phyloP scores from a whole-genome alignment of 2,329 filamentous ascomycete species.

The Claviceps purpurea region DNA sequence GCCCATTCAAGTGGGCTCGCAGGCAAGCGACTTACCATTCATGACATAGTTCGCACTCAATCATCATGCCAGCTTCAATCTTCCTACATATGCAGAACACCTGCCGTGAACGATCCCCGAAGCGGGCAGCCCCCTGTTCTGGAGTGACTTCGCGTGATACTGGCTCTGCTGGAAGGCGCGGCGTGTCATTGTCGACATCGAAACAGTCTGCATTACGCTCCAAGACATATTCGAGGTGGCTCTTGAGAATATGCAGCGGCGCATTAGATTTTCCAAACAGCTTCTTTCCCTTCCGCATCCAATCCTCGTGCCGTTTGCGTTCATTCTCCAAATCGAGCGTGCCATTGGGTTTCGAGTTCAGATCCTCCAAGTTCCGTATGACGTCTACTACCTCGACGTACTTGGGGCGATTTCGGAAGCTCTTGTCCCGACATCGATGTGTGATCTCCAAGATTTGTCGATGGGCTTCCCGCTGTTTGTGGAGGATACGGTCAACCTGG shows the following conservation, averaged over 20 bases:
- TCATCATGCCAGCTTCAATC: slow-evolving; percentile 96
- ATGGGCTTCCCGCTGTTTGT: slow-evolving; percentile 91
- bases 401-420: slow-evolving; percentile 67
- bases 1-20: slow-evolving; percentile 2
- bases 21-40: slow-evolving; percentile 59
- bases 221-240: slow-evolving; percentile 85
- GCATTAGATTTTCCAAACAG: slow-evolving; percentile 97
- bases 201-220: slow-evolving; percentile 87
- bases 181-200: slow-evolving; percentile 71
- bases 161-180: slow-evolving; percentile 80
- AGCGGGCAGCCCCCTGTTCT: slow-evolving; percentile 37
- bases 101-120: slow-evolving; percentile 54
- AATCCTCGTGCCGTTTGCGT: slow-evolving; percentile 90
- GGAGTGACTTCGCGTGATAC: slow-evolving; percentile 67
- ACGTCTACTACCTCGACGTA: slow-evolving; percentile 86
- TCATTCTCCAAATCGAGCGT: slow-evolving; percentile 90
- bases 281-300: slow-evolving; percentile 98
- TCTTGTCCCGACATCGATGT: slow-evolving; percentile 59
- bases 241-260: slow-evolving; percentile 86
- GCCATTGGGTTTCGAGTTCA: slow-evolving; percentile 85
- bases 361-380: slow-evolving; percentile 71
- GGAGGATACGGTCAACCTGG: slow-evolving; percentile 79
- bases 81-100: slow-evolving; percentile 96
- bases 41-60: slow-evolving; percentile 94
- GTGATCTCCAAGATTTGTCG: slow-evolving; percentile 74